phyloP scores from a whole-genome alignment of 306 rosid species.

The Corylus heterophylla region DNA sequence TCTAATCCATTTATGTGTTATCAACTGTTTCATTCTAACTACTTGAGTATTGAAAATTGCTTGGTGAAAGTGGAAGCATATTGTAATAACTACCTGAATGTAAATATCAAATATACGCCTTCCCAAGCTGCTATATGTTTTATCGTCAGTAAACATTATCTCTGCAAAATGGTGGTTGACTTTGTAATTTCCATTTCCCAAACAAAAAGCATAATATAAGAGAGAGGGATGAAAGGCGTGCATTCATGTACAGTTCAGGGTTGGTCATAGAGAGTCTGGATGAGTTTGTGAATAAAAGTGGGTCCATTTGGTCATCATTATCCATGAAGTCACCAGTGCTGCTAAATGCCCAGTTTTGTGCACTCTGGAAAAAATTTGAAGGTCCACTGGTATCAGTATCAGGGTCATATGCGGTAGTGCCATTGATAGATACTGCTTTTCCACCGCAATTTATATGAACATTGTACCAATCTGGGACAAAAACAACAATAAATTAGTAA shows the following conservation, averaged over 20 bases:
- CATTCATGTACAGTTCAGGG: conserved; percentile 39
- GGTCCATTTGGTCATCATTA: neutral
- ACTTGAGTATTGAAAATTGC: neutral
- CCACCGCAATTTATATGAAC: conserved; percentile 50
- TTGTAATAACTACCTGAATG: conserved; percentile 34
- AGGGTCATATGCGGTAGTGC: conserved; percentile 16
- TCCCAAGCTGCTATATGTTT: conserved; percentile 42
- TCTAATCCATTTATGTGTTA: neutral
- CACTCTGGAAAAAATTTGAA: conserved; percentile 6
- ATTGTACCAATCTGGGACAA: conserved; percentile 22
- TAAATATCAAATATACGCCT: conserved; percentile 52
- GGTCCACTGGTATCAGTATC: conserved; percentile 21
- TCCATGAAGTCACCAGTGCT: conserved; percentile 39
- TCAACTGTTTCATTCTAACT: neutral
- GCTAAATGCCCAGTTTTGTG: conserved; percentile 39
- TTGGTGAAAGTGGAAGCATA: neutral
- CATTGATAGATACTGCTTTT: conserved; percentile 10
- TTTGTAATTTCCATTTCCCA: conserved; percentile 43
- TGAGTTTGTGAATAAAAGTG: conserved; percentile 10
- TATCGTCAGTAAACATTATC: conserved; percentile 24
- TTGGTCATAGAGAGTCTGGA: conserved; percentile 24
- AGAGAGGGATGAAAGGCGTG: conserved; percentile 53
- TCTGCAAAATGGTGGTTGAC: conserved; percentile 48
- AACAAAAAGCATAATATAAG: conserved; percentile 44
- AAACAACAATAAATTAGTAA: neutral